Base-by-base conservation (phyloP, 225 moss, liverwort and hornwort genomes). In the Physcomitrellopsis africana region DNA sequence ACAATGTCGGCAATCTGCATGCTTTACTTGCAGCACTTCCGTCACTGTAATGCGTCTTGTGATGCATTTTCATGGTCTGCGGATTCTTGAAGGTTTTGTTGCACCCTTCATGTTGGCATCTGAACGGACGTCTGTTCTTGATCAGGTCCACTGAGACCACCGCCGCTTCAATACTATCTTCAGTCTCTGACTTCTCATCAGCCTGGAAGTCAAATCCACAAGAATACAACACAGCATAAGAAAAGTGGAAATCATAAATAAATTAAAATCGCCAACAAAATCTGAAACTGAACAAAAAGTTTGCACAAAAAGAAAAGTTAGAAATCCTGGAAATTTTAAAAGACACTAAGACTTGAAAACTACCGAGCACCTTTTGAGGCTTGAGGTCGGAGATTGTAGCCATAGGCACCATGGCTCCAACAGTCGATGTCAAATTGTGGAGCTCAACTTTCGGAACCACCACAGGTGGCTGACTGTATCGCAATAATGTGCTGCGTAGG, bases 41-140 rank as follows among this genome's bases (percentile, higher is more conserved):
- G 3, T 77, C 85, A 11, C 79, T 76, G 72, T 77, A 85, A 48
- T 88, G 88, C 23, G 88, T 88, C 78, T 88, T 88, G 69, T 85
- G 85, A 56, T 88, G 88, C 88, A 88, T 88, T 75, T 85, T 85
- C 88, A 88, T 88, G 23, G 88, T 88, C 69, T 88, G 88, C 8
- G 88, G 88, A 11, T 88, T 88, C 72, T 88, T 88, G 73, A 88
- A 88, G 2, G 88, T 88, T 60, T 83, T 85, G 68, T 81, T 75
- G 23, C 88, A 88, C 12, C 78, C 88, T 1, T 61, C 52, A 18
- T 82, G 82, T 10, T 82, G 79, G 60, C 88, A 88, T 9, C 77
- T 57, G 57, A 82, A 88, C 0, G 88, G 88, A 6, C 88, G 88
- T 37, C 86, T 73, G 61, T 85, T 88, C 51, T 85, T 82, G 32